phyloP scores from a whole-genome alignment of 805 yeast species.

The Ogataea chonburiensis region DNA sequence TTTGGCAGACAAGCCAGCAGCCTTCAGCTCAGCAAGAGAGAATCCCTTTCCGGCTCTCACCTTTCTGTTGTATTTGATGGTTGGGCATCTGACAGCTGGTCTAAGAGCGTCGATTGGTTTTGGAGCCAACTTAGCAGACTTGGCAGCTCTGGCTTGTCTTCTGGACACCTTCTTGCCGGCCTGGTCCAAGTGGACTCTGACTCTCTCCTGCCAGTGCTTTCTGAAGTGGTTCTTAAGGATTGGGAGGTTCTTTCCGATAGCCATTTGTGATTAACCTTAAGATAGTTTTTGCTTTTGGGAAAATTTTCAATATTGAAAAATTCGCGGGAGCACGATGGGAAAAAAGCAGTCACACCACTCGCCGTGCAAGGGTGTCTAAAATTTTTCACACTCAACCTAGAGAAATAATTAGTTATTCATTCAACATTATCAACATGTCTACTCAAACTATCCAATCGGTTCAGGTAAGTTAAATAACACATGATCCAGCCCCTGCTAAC shows the following conservation, averaged over 20 bases:
- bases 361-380: slow-evolving; percentile 17
- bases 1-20: slow-evolving; percentile 90
- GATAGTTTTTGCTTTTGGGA: slow-evolving; percentile 9
- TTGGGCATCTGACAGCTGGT: slow-evolving; percentile 99
- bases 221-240: slow-evolving; percentile 99
- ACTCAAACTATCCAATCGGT: slow-evolving; percentile 77
- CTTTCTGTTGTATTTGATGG: slow-evolving; percentile 98
- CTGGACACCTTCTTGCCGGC: slow-evolving; percentile 99
- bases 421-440: slow-evolving; percentile 35
- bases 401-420: slow-evolving; percentile 12
- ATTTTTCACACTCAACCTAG: slow-evolving; percentile 11
- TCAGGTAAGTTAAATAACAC: slow-evolving; percentile 60
- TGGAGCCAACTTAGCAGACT: slow-evolving; percentile 96
- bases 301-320: slow-evolving; percentile 12
- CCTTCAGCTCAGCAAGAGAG: slow-evolving; percentile 96
- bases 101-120: slow-evolving; percentile 94
- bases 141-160: slow-evolving; percentile 89
- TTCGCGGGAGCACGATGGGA: slow-evolving; percentile 5
- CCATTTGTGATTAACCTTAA: slow-evolving; percentile 39
- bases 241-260: slow-evolving; percentile 98
- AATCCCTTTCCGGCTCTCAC: slow-evolving; percentile 99
- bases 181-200: slow-evolving; percentile 99
- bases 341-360: slow-evolving; percentile 12
- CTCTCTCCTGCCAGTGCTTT: slow-evolving; percentile 99
- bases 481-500: slow-evolving; percentile 21